A percentile compares a stretch with the other conserved stretches of the same genome.
These are phyloP conservation scores for Coemansia sp. DNA, from an alignment of 192 early-diverging fungal species.

Conservation along the genomic window DNA sequence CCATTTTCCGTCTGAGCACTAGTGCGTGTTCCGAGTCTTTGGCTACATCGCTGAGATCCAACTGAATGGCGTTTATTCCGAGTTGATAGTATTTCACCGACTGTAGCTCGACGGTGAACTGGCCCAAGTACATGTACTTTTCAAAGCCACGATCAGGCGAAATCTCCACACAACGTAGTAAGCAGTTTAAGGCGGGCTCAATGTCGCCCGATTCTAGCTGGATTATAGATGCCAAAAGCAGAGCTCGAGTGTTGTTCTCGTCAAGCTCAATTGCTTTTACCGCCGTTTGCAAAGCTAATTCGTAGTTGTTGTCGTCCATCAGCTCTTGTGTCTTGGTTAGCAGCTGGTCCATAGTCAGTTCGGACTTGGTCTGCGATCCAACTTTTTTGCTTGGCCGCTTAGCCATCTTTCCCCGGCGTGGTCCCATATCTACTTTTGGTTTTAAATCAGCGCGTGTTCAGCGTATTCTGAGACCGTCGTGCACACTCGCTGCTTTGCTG, in stretches of 20 bases:
- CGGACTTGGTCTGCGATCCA: conserved; percentile 12
- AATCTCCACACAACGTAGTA: conserved; percentile 58
- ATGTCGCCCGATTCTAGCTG: conserved; percentile 75
- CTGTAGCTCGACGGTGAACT: conserved; percentile 66
- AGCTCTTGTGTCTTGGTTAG: conserved; percentile 61
- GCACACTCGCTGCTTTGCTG: too few relatives aligned
- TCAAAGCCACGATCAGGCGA: conserved; percentile 65
- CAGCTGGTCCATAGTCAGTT: conserved; percentile 62
- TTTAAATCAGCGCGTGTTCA: background rate
- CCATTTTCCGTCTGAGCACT: conserved; percentile 64
- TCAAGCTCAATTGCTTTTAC: conserved; percentile 66
- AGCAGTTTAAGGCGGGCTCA: conserved; percentile 64
- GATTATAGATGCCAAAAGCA: conserved; percentile 71
- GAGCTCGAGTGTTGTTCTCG: conserved; percentile 57
- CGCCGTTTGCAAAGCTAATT: conserved; percentile 69
- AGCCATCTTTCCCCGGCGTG: conserved; percentile 14
- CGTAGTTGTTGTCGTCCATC: conserved; percentile 77
- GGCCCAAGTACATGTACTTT: conserved; percentile 89
- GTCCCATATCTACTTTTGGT: conserved; percentile 11
- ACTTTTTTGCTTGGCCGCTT: conserved; percentile 9
- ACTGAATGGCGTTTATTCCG: conserved; percentile 68
- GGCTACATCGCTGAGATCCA: conserved; percentile 50
- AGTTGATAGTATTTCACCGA: conserved; percentile 68
- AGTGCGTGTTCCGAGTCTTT: conserved; percentile 35
- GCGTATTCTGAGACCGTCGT: background rate